Conservation (phyloP, 106 monocot species). For the Platanthera guangdongensis region DNA sequence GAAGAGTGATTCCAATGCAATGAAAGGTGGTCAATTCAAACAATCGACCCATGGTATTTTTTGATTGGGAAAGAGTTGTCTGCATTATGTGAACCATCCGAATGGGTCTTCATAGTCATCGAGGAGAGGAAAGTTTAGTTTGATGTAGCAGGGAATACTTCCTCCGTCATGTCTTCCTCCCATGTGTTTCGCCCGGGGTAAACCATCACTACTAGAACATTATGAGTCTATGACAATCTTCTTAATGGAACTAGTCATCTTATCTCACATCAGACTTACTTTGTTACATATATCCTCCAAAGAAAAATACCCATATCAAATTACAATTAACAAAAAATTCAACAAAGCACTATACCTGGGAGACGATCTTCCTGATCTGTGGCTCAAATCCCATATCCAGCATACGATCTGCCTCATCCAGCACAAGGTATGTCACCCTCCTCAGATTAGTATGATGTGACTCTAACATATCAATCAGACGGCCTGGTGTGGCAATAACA, state of each 20-base stretch:
- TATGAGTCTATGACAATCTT: too few relatives aligned
- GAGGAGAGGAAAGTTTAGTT: too few relatives aligned
- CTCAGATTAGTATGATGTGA: constrained; percentile 93
- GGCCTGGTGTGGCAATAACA: constrained; percentile 95
- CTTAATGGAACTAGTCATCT: not conserved
- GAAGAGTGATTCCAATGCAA: too few relatives aligned
- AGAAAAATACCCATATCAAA: not conserved
- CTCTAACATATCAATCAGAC: constrained; percentile 99
- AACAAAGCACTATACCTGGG: constrained; percentile 48
- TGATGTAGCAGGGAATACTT: too few relatives aligned
- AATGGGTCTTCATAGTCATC: too few relatives aligned
- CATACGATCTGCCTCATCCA: constrained; percentile 99
- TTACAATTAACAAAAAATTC: not conserved
- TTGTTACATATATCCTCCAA: not conserved
- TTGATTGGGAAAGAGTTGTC: too few relatives aligned
- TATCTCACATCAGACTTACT: not conserved
- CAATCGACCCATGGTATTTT: too few relatives aligned
- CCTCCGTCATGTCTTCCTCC: too few relatives aligned
- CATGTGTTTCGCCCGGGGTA: too few relatives aligned
- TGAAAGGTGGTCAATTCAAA: too few relatives aligned
- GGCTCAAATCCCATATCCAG: constrained; percentile 99
- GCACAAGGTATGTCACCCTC: constrained; percentile 93
- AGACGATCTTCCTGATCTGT: constrained; percentile 94
- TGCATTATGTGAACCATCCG: too few relatives aligned
- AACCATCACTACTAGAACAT: too few relatives aligned